Evolutionary conservation across 441 rosid species (phyloP), one percentile per base, ranked within the genome.

Genomic region (Metrosideros polymorpha): DNA sequence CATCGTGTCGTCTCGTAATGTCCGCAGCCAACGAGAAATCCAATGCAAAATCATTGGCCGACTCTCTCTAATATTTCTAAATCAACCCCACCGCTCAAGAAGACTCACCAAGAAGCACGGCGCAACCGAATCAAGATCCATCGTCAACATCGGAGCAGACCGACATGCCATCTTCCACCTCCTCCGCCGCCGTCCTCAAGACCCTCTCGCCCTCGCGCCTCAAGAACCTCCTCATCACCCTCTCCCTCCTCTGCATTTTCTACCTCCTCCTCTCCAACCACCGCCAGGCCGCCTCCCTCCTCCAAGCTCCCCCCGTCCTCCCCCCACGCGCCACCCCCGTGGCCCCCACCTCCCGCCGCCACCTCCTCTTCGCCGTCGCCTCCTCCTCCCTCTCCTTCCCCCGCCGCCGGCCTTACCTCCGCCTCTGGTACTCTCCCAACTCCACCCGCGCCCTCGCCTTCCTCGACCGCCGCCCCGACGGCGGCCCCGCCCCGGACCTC

Each of bases 351-450:
- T 91, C 93, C 55, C 94, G 92, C 75, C 91, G 92, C 85, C 96
- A 97, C 87, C 87, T 97, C 79, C 90, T 96, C 85, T 95, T 96
- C 92, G 91, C 97, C 43, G 92, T 97, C 75, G 98, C 99, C n/a
- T 93, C 98, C 27, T 95, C 98, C 32, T 89, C 91, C 87, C 86
- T 87, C 54, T 95, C 98, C 82, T 93, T 92, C 88, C 85, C 89
- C 90, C 92, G 89, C 85, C 97, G 99, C 45, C 87, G 85, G 83
- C 92, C 96, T 3, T 97, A 94, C 85, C 84, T 97, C 75, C 92
- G 95, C 84, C 97, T 97, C 59, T 95, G 98, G 99, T 95, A 94
- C 89, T 75, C 91, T 83, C 92, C 92, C 12, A 85, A 87, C 86
- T 49, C 93, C 85, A 96, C 97, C 12, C 98, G 98, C 63, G 98